Evolutionary conservation across 192 early-diverging fungal species (phyloP).

Genomic region (Umbelopsis sp.): DNA sequence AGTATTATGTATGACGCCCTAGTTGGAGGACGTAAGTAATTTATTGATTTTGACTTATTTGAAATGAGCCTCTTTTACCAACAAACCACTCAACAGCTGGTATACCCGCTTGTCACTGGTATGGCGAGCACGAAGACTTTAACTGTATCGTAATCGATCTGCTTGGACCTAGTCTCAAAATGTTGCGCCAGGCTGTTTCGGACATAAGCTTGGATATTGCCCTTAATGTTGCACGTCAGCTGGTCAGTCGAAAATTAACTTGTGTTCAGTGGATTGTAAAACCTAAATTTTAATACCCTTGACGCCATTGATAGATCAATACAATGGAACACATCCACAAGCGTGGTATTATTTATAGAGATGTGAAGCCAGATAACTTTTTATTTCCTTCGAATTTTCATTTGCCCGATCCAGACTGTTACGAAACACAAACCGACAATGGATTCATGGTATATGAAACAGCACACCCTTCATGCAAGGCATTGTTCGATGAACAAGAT

Average conservation of each 20-base stretch:
- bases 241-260: slow-evolving; percentile 39
- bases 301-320: slow-evolving; percentile 22
- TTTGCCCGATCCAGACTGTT: slow-evolving; percentile 26
- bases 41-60: neutral
- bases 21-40: slow-evolving; percentile 48
- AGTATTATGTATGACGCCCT: slow-evolving; percentile 47
- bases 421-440: slow-evolving; percentile 20
- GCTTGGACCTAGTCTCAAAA: slow-evolving; percentile 59
- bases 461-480: slow-evolving; percentile 20
- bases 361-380: slow-evolving; percentile 84
- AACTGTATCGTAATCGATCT: slow-evolving; percentile 58
- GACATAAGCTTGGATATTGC: slow-evolving; percentile 47
- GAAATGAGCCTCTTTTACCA: neutral
- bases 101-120: slow-evolving; percentile 57
- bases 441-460: slow-evolving; percentile 21
- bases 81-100: slow-evolving; percentile 33
- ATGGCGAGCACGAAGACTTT: slow-evolving; percentile 51
- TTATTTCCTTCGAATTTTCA: slow-evolving; percentile 45
- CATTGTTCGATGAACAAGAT: slow-evolving; percentile 22
- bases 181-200: slow-evolving; percentile 43
- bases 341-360: slow-evolving; percentile 62
- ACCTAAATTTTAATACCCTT: neutral
- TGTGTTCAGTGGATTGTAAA: neutral
- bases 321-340: slow-evolving; percentile 43
- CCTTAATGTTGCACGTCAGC: slow-evolving; percentile 55